A percentile compares a stretch with the other conserved stretches of the same genome.
phyloP scores from a whole-genome alignment of 2,329 filamentous ascomycete species.

The Penicillium brevicompactum region DNA sequence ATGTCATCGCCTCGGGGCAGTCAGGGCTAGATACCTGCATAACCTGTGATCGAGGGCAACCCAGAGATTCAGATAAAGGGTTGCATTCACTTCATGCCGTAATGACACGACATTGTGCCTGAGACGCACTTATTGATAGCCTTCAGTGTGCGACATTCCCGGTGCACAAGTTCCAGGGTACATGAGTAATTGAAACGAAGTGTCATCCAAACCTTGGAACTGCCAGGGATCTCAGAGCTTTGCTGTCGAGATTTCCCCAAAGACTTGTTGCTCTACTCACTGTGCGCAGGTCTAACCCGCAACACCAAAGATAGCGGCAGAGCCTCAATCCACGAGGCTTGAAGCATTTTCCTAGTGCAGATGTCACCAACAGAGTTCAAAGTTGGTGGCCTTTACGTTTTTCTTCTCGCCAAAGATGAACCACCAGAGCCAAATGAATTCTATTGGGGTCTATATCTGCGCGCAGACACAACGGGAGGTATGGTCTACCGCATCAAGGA shows the following conservation, averaged over 20 bases:
- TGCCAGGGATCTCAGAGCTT: background rate
- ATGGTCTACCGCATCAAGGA: constrained; percentile 29
- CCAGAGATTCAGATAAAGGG: background rate
- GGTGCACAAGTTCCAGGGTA: background rate
- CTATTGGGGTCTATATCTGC: constrained; percentile 34
- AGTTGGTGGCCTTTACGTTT: constrained; percentile 24
- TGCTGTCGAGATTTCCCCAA: background rate
- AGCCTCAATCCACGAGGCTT: background rate
- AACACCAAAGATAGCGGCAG: background rate
- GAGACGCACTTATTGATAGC: background rate
- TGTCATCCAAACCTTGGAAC: background rate
- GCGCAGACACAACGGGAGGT: constrained; percentile 7
- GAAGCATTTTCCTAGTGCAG: background rate
- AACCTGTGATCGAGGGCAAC: background rate
- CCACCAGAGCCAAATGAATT: constrained; percentile 29
- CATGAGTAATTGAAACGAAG: background rate
- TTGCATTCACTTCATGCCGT: background rate
- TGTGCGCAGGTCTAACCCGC: background rate
- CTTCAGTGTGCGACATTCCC: background rate
- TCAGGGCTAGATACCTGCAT: background rate
- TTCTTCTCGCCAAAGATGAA: constrained; percentile 28
- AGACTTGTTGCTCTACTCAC: background rate
- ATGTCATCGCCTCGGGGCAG: background rate
- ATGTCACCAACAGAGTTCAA: constrained; percentile 7
- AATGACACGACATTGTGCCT: background rate